phyloP scores from a whole-genome alignment of 345 rosid genomes.

The Camelina neglecta region DNA sequence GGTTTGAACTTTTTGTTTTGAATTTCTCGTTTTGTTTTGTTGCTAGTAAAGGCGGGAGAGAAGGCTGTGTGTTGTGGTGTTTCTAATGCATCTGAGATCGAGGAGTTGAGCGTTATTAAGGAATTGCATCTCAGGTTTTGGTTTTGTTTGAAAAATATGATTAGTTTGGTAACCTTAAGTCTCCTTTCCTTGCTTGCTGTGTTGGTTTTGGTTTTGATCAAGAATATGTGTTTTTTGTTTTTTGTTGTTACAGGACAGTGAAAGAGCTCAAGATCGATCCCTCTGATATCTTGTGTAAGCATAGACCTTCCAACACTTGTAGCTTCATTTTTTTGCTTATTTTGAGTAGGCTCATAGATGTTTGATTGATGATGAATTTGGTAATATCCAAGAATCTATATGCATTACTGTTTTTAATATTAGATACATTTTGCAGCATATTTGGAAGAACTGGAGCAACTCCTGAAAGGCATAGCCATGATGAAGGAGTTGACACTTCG shows the following conservation, averaged over 20 bases:
- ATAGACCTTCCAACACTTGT: conserved; percentile 17
- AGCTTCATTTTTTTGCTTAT: conserved; percentile 11
- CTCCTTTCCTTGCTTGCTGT: conserved; percentile 7
- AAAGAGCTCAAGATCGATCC: conserved; percentile 73
- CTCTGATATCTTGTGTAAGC: conserved; percentile 64
- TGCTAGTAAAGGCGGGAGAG: conserved; percentile 83
- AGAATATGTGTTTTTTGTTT: neutral
- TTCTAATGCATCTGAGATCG: conserved; percentile 63
- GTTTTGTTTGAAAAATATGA: neutral
- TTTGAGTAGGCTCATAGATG: conserved; percentile 4
- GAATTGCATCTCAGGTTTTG: conserved; percentile 77
- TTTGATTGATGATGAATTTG: conserved; percentile 31
- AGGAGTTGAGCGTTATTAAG: conserved; percentile 72
- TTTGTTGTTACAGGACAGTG: conserved; percentile 62
- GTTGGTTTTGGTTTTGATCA: conserved; percentile 19
- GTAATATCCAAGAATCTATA: conserved; percentile 5
- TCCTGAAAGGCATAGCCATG: conserved; percentile 92
- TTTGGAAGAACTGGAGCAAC: conserved; percentile 86
- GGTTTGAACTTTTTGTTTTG: neutral
- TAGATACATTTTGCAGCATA: conserved; percentile 52
- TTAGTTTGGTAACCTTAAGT: neutral
- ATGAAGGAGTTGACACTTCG: conserved; percentile 94
- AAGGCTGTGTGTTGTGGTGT: conserved; percentile 94
- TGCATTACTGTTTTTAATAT: conserved; percentile 22
- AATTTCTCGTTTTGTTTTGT: conserved; percentile 16